These are phyloP conservation scores for Colletotrichum brevisporum DNA, from an alignment of 2,329 filamentous ascomycete species.

Conservation along the genomic window DNA sequence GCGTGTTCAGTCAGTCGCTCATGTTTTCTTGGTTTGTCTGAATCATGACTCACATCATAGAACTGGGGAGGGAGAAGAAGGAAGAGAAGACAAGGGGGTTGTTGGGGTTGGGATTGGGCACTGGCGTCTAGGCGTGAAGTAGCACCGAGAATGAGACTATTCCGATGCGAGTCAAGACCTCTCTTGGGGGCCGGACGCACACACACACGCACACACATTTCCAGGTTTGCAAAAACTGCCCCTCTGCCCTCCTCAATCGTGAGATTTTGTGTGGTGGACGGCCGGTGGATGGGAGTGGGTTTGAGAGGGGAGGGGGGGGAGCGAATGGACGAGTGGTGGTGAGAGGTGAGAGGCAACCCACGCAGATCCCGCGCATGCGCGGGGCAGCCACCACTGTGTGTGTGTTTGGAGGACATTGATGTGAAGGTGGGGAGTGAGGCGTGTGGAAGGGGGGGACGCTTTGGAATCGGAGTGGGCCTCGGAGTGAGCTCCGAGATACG, in stretches of 20 bases:
- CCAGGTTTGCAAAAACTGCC: constrained; percentile 3
- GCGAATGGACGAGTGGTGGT: background rate
- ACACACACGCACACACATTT: background rate
- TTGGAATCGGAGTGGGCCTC: constrained; percentile 8
- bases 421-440: background rate
- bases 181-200: background rate
- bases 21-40: constrained; percentile 6
- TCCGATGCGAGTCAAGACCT: constrained; percentile 5
- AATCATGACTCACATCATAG: constrained; percentile 29
- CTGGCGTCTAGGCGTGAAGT: constrained; percentile 2
- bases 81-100: background rate
- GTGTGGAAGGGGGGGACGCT: background rate
- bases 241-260: background rate
- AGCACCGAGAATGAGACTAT: constrained; percentile 4
- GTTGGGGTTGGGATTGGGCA: background rate
- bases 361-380: constrained; percentile 17
- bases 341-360: constrained; percentile 21
- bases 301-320: constrained; percentile 1
- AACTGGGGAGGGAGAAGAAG: background rate
- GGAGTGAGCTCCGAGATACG: constrained; percentile 37
- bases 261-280: constrained; percentile 23
- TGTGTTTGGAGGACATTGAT: background rate
- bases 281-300: background rate
- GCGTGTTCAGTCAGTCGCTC: constrained; percentile 4
- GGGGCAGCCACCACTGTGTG: background rate